These are phyloP conservation scores for Pythium myriotylum DNA, from an alignment of 352 stramenopile genomes.

Conservation along the genomic window DNA sequence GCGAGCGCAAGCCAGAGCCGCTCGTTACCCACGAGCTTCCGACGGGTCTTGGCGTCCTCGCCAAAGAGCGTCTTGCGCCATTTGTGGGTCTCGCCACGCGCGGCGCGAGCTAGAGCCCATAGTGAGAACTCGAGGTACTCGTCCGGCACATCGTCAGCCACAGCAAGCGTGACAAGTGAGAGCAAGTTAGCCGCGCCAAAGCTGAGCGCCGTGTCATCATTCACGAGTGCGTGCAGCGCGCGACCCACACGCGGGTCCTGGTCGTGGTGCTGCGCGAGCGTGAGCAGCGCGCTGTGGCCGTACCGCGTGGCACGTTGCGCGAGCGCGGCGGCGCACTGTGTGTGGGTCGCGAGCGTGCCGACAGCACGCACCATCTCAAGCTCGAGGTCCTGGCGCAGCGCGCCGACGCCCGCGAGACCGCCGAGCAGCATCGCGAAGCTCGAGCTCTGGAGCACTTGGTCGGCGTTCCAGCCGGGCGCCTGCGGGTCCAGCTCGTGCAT, in stretches of 20 bases:
- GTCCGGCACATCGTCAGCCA: constrained; percentile 56
- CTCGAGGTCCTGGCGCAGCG: constrained; percentile 41
- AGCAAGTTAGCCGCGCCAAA: constrained; percentile 73
- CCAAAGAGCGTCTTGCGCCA: constrained; percentile 66
- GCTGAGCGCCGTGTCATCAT: constrained; percentile 40
- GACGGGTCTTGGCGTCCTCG: constrained; percentile 58
- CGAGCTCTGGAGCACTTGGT: constrained; percentile 51
- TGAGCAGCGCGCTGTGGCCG: constrained; percentile 68
- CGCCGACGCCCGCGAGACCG: constrained; percentile 41
- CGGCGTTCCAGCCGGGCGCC: constrained; percentile 37
- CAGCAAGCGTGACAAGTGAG: constrained; percentile 62
- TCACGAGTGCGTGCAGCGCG: constrained; percentile 54
- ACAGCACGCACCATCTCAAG: constrained; percentile 53
- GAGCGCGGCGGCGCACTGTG: constrained; percentile 56
- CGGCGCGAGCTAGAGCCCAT: constrained; percentile 45
- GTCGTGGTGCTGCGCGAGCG: constrained; percentile 54
- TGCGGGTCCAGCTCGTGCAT: constrained; percentile 45
- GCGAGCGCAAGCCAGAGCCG: constrained; percentile 53
- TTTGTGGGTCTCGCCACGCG: constrained; percentile 45
- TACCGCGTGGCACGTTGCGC: constrained; percentile 64
- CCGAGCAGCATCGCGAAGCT: constrained; percentile 73
- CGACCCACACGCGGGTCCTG: constrained; percentile 57
- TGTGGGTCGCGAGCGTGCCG: constrained; percentile 52
- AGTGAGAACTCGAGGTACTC: constrained; percentile 70
- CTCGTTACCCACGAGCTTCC: constrained; percentile 53